These are phyloP conservation scores for Lichenothelia convexa DNA, from an alignment of 495 filamentous ascomycete genomes.

Conservation along the genomic window DNA sequence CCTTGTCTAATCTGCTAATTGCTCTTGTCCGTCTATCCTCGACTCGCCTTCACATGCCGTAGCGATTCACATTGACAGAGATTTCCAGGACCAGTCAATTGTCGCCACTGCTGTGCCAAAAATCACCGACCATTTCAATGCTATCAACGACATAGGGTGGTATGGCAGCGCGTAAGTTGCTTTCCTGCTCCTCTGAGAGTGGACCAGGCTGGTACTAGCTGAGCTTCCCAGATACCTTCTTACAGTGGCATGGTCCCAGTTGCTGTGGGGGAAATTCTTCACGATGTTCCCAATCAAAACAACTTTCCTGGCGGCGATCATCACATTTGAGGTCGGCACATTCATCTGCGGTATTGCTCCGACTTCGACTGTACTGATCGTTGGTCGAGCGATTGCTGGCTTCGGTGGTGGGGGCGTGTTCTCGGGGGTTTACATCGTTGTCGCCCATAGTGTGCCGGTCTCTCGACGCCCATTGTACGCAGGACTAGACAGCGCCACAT, in stretches of 20 bases:
- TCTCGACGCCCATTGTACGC: conserved; percentile 5
- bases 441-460: conserved; percentile 4
- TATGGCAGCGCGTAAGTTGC: conserved; percentile 2
- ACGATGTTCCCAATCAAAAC: conserved; percentile 4
- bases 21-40: too few relatives aligned
- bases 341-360: conserved; percentile 2
- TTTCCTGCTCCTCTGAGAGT: background rate
- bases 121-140: conserved; percentile 14
- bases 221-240: background rate
- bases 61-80: too few relatives aligned
- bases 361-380: conserved; percentile 2
- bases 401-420: conserved; percentile 13
- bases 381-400: conserved; percentile 4
- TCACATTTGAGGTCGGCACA: conserved; percentile 2
- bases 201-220: background rate
- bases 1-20: too few relatives aligned
- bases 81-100: conserved; percentile 12
- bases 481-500: conserved; percentile 5
- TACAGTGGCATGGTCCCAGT: conserved; percentile 2
- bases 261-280: conserved; percentile 4
- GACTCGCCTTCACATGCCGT: too few relatives aligned
- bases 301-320: conserved; percentile 1
- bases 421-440: conserved; percentile 14
- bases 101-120: conserved; percentile 13
- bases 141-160: conserved; percentile 11